A percentile compares a stretch with the other conserved stretches of the same genome.
phyloP scores from a whole-genome alignment of 305 asterid genomes.

The Andrographis paniculata region DNA sequence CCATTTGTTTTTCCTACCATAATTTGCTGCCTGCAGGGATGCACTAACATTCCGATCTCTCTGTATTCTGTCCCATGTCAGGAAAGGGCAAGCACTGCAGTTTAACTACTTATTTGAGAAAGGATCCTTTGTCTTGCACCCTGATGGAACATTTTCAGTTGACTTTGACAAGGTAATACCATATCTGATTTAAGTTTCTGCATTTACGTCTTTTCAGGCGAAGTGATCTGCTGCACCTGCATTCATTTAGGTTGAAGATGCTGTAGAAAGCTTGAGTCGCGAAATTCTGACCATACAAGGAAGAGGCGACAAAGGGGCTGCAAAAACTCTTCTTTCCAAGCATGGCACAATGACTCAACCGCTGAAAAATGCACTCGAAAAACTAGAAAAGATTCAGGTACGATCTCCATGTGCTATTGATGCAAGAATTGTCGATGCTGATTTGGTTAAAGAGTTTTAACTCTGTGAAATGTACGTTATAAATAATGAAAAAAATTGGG shows the following conservation, averaged over 20 bases:
- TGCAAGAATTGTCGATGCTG: too few species aligned
- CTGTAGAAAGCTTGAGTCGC: slow-evolving; percentile 74
- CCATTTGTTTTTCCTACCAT: slow-evolving; percentile 7
- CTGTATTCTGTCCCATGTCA: slow-evolving; percentile 14
- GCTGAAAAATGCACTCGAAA: slow-evolving; percentile 53
- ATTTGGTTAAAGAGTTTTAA: too few species aligned
- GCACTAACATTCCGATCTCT: slow-evolving; percentile 12
- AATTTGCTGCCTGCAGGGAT: background rate
- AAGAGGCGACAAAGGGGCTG: slow-evolving; percentile 74
- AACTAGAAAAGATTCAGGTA: slow-evolving; percentile 56
- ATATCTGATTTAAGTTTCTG: background rate
- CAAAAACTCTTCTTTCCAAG: slow-evolving; percentile 50
- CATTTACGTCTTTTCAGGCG: background rate
- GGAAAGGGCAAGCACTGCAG: slow-evolving; percentile 93
- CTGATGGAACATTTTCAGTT: slow-evolving; percentile 63
- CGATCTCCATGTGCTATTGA: background rate
- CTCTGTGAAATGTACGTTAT: too few species aligned
- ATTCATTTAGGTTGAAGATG: slow-evolving; percentile 74
- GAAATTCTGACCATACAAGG: slow-evolving; percentile 88
- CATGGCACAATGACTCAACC: slow-evolving; percentile 50
- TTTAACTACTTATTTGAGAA: slow-evolving; percentile 76
- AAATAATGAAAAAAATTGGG: too few species aligned
- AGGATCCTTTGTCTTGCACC: slow-evolving; percentile 57
- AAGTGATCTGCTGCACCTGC: background rate
- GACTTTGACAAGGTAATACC: slow-evolving; percentile 66